phyloP scores from a whole-genome alignment of 2,329 filamentous ascomycete species.

The Fusarium abutilonis region DNA sequence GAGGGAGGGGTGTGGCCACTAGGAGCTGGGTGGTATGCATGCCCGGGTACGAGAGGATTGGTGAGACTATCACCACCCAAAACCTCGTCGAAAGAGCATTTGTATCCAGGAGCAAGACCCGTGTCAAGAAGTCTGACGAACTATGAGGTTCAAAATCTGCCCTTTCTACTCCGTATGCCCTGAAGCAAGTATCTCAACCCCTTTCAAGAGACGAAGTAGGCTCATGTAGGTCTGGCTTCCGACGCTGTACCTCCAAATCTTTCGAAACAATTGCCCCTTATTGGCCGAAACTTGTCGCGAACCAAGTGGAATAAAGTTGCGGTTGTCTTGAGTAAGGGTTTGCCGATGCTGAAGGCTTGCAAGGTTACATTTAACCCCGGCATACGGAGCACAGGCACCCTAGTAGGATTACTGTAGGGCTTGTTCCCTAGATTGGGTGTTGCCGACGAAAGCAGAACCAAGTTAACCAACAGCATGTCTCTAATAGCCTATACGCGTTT shows the following conservation, averaged over 20 bases:
- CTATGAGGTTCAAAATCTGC: background rate
- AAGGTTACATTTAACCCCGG: constrained; percentile 32
- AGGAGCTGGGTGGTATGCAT: background rate
- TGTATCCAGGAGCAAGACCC: background rate
- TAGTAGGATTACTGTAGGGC: constrained; percentile 27
- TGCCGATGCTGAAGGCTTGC: constrained; percentile 16
- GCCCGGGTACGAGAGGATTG: background rate
- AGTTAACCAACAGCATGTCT: background rate
- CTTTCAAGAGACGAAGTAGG: background rate
- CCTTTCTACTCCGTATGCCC: background rate
- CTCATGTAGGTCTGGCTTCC: background rate
- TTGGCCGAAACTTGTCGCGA: constrained; percentile 12
- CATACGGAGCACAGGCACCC: constrained; percentile 10
- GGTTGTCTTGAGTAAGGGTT: constrained; percentile 25
- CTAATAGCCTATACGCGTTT: constrained; percentile 9
- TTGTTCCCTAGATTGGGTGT: constrained; percentile 29
- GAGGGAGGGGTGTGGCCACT: constrained; percentile 18
- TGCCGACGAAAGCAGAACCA: constrained; percentile 13
- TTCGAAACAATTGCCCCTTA: background rate
- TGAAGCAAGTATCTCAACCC: background rate
- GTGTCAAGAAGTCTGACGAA: background rate
- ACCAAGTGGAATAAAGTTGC: constrained; percentile 27
- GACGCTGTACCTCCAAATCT: background rate
- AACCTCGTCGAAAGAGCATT: background rate
- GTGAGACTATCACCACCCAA: background rate